Evolutionary conservation across 768 basidiomycete genomes (phyloP), one percentile per base, ranked within the genome.

Genomic region (Serpula lacrymans): DNA sequence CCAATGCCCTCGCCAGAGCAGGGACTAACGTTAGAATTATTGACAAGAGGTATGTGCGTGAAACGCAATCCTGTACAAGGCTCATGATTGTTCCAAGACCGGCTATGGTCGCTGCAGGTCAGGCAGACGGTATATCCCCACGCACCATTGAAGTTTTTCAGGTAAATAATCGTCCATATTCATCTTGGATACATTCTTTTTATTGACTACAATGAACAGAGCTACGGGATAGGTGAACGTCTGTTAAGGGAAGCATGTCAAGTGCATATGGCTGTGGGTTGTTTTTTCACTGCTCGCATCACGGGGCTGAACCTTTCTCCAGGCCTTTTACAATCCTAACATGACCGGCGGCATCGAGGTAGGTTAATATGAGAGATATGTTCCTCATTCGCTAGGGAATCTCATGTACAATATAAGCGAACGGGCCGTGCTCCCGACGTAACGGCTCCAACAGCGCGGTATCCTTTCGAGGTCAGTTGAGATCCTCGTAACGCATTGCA

Each of bases 301-400:
- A 28, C n/a, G 23, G 13, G 2, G 2, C 24, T 16, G 11, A 30
- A 24, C 24, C 31, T 6, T 7, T 37, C 12, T 18, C 4, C 38
- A 88, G 86, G 80, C 85, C 3, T 87, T 88, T 57, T 88, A 88
- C 49, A 80, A 85, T 48, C 85, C 85, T 2, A 66, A 71, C 20
- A 58, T 72, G 4, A 54, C 71, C 23, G 82, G 81, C 10, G 79
- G 77, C 1, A 82, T 87, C 30, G 71, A 78, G 66, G 84, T 77
- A 29, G 37, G 60, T 35, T 27, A 23, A 11, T n/a, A n/a, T n/a
- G n/a, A n/a, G n/a, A n/a, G n/a, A n/a, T n/a, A n/a, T n/a, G n/a
- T n/a, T 3, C 0, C 16, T 20, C 18, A 12, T 16, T 2, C 14
- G 18, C 12, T 13, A 21, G 13, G 17, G n/a, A 16, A 37, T 5